Conservation (phyloP, 1,139 yeast species). For the Nematodospora anomalae region DNA sequence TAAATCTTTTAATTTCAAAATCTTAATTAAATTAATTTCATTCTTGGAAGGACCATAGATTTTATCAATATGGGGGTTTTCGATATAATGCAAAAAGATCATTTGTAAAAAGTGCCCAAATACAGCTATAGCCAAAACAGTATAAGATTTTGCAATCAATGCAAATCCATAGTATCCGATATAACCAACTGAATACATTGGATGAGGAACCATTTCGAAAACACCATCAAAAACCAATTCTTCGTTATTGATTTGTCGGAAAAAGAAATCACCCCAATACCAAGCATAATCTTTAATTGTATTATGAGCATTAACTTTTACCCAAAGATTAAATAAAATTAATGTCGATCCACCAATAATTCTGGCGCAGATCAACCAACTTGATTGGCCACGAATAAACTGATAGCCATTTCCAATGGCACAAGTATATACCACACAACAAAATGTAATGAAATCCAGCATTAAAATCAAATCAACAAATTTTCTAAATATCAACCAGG, state of each 20-base stretch:
- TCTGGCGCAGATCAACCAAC: slow-evolving; percentile 39
- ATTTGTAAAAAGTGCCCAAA: slow-evolving; percentile 81
- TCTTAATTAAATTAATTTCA: slow-evolving; percentile 37
- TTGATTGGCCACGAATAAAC: slow-evolving; percentile 35
- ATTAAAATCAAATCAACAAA: slow-evolving; percentile 79
- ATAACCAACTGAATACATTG: slow-evolving; percentile 91
- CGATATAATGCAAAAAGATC: slow-evolving; percentile 73
- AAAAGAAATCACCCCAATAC: slow-evolving; percentile 96
- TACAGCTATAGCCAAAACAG: slow-evolving; percentile 68
- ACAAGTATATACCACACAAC: slow-evolving; percentile 67
- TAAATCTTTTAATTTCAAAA: slow-evolving; percentile 45
- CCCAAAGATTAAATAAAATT: slow-evolving; percentile 79
- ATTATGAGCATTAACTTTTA: slow-evolving; percentile 83
- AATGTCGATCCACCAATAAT: slow-evolving; percentile 46
- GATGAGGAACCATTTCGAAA: slow-evolving; percentile 89
- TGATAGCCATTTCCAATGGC: slow-evolving; percentile 43
- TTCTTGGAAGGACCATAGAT: slow-evolving; percentile 57
- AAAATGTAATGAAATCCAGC: slow-evolving; percentile 82
- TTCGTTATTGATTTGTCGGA: slow-evolving; percentile 70
- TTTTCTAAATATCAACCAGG: slow-evolving; percentile 81
- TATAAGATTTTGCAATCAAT: slow-evolving; percentile 72
- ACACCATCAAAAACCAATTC: slow-evolving; percentile 87
- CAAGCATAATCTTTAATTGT: slow-evolving; percentile 91
- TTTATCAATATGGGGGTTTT: slow-evolving; percentile 86
- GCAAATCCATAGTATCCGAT: slow-evolving; percentile 88